Conservation (phyloP, 139 green algal genomes). For the Prasinococcaceae sp. region DNA sequence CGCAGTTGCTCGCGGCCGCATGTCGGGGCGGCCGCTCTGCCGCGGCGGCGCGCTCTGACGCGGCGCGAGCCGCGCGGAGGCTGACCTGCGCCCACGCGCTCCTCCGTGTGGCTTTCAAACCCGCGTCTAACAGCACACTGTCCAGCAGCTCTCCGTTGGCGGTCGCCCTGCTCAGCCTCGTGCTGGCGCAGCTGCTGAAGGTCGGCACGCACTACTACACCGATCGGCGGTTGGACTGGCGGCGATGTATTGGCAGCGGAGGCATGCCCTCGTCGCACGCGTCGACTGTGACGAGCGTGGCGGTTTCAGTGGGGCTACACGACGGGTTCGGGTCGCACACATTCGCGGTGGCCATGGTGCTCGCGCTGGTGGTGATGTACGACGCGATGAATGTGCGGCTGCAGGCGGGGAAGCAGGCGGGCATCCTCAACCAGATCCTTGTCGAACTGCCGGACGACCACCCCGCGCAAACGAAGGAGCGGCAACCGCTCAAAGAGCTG, state of each 20-base stretch:
- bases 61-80: too few species aligned
- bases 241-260: slow-evolving; percentile 65
- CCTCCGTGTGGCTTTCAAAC: too few species aligned
- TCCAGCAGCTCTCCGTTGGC: too few species aligned
- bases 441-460: slow-evolving; percentile 57
- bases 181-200: slow-evolving; percentile 65
- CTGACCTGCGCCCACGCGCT: too few species aligned
- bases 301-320: slow-evolving; percentile 67
- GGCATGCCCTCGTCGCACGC: slow-evolving; percentile 97
- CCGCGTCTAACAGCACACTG: too few species aligned
- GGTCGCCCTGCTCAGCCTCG: not conserved
- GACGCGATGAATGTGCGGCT: slow-evolving; percentile 85
- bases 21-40: too few species aligned
- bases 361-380: slow-evolving; percentile 97
- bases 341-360: slow-evolving; percentile 72
- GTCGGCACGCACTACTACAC: slow-evolving; percentile 76
- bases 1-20: too few species aligned
- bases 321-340: slow-evolving; percentile 64
- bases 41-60: too few species aligned
- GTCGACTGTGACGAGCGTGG: slow-evolving; percentile 68
- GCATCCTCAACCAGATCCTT: slow-evolving; percentile 60
- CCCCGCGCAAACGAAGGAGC: slow-evolving; percentile 9
- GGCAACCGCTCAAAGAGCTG: slow-evolving; percentile 75
- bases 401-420: slow-evolving; percentile 83
- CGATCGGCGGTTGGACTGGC: slow-evolving; percentile 61